These are phyloP conservation scores for Trichoderma semiorbis DNA, from an alignment of 2,329 filamentous ascomycete species.

Conservation along the genomic window DNA sequence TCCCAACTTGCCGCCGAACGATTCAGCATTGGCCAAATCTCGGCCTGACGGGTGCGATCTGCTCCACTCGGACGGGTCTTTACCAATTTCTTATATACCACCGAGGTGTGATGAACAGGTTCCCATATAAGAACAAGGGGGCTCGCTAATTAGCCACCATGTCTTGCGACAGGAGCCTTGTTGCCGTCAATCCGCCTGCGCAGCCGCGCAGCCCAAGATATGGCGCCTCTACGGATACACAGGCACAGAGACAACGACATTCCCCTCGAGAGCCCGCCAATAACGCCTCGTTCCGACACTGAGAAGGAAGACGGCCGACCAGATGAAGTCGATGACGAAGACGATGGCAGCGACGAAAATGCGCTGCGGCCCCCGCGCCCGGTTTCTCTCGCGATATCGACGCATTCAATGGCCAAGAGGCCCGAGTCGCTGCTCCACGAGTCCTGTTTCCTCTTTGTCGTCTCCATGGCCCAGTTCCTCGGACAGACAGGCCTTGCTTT, in stretches of 20 bases:
- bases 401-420: slow-evolving; percentile 1
- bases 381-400: not conserved
- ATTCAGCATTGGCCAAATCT: not conserved
- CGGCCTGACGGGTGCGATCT: not conserved
- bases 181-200: not conserved
- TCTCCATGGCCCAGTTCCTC: slow-evolving; percentile 1
- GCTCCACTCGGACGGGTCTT: not conserved
- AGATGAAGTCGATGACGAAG: not conserved
- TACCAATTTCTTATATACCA: slow-evolving; percentile 8
- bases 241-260: not conserved
- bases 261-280: not conserved
- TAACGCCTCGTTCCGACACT: not conserved
- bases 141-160: slow-evolving; percentile 2
- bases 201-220: not conserved
- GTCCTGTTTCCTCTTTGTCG: slow-evolving; percentile 8
- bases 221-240: not conserved
- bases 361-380: not conserved
- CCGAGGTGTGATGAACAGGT: not conserved
- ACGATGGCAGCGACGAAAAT: not conserved
- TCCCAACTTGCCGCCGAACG: not conserved
- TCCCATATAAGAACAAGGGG: slow-evolving; percentile 7
- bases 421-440: slow-evolving; percentile 10
- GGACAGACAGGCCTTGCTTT: slow-evolving; percentile 1
- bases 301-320: not conserved
- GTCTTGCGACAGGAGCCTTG: not conserved